A percentile compares a stretch with the other conserved stretches of the same genome.
Conservation (phyloP, 371 early-diverging fungal species). For the Nematocida ironsii region DNA sequence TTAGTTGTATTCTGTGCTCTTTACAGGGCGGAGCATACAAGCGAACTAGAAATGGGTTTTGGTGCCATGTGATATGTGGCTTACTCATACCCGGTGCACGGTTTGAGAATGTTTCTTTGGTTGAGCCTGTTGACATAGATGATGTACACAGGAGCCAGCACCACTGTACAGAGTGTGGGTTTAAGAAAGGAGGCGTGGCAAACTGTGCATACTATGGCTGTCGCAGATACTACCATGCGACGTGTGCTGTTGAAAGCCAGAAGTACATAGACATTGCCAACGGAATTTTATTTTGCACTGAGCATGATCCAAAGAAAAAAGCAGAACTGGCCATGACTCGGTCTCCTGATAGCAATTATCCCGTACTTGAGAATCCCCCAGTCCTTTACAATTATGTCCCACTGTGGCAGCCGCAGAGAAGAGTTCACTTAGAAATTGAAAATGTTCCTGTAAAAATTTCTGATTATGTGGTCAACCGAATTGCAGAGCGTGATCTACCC, state of each 20-base stretch:
- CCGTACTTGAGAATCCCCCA: constrained; percentile 35
- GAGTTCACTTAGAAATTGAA: constrained; percentile 21
- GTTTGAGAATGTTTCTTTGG: constrained; percentile 80
- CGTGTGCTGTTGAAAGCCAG: constrained; percentile 81
- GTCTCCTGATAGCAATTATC: constrained; percentile 47
- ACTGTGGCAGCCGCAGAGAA: constrained; percentile 38
- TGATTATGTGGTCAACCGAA: constrained; percentile 31
- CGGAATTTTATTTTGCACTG: constrained; percentile 76
- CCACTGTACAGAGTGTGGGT: constrained; percentile 80
- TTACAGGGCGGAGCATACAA: constrained; percentile 89
- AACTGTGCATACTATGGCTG: constrained; percentile 85
- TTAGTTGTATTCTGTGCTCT: constrained; percentile 83
- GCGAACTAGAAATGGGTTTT: constrained; percentile 80
- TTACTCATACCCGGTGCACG: constrained; percentile 88
- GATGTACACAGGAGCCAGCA: constrained; percentile 82
- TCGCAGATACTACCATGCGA: constrained; percentile 82
- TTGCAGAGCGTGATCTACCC: constrained; percentile 28
- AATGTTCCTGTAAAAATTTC: constrained; percentile 14
- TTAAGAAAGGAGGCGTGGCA: constrained; percentile 81
- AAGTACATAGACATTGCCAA: constrained; percentile 76
- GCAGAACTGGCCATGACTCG: constrained; percentile 1
- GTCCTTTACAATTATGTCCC: background rate
- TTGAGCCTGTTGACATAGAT: constrained; percentile 91
- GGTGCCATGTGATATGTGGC: constrained; percentile 91
- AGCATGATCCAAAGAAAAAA: constrained; percentile 74